Evolutionary conservation across 2,329 filamentous ascomycete species (phyloP).

Genomic region (Paecilomyces variotii): DNA sequence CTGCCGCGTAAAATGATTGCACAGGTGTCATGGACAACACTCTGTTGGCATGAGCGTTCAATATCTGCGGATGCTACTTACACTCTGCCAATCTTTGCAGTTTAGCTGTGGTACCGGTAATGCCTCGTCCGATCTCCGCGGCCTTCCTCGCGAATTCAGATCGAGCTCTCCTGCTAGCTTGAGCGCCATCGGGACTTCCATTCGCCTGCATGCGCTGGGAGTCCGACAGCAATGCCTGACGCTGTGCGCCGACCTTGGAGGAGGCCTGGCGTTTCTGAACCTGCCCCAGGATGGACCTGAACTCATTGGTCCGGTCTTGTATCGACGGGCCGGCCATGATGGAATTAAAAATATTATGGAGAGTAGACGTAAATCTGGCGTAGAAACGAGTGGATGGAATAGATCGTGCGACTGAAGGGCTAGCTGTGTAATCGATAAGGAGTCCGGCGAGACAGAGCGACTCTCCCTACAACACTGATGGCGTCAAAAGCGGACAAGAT

Average conservation of each 20-base stretch:
- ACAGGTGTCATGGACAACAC: not conserved
- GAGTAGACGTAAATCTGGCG: not conserved
- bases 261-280: conserved; percentile 72
- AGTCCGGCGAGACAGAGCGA: conserved; percentile 9
- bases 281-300: conserved; percentile 81
- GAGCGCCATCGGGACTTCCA: conserved; percentile 48
- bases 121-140: conserved; percentile 84
- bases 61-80: conserved; percentile 34
- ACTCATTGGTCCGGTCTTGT: conserved; percentile 94
- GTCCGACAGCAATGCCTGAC: conserved; percentile 69
- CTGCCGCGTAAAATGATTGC: not conserved
- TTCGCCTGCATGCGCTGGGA: conserved; percentile 55
- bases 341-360: not conserved
- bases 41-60: not conserved
- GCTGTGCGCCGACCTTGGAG: conserved; percentile 68
- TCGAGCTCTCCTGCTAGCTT: conserved; percentile 44
- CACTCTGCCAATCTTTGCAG: conserved; percentile 83
- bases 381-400: not conserved
- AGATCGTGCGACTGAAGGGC: not conserved
- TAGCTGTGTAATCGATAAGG: conserved; percentile 25
- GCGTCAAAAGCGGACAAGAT: not conserved
- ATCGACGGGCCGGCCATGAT: conserved; percentile 60
- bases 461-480: conserved; percentile 5
- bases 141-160: conserved; percentile 92
- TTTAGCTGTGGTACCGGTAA: conserved; percentile 88